Evolutionary conservation across 2,329 filamentous ascomycete species (phyloP).

Genomic region (Botrytis hyacinthi): DNA sequence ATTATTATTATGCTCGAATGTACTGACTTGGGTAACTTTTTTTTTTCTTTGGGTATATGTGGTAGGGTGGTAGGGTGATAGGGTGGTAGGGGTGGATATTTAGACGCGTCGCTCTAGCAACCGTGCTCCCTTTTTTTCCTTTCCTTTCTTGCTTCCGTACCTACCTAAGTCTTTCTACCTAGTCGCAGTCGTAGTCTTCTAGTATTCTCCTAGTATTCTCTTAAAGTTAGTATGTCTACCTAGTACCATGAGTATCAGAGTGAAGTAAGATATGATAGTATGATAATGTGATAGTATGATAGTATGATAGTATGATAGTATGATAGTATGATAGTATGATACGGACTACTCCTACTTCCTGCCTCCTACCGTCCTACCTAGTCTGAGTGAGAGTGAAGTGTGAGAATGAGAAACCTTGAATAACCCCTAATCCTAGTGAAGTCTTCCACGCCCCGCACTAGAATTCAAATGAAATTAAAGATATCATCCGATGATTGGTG

Average conservation of each 20-base stretch:
- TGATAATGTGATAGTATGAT: no score
- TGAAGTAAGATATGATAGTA: no score
- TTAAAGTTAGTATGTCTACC: no score
- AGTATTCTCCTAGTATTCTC: background rate
- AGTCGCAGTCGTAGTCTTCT: no score
- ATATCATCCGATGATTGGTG: background rate
- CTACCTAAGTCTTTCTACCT: background rate
- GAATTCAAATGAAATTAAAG: background rate
- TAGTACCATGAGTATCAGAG: no score
- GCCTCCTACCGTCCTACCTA: no score
- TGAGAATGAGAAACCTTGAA: background rate
- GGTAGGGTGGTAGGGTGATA: background rate
- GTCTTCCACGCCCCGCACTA: constrained; percentile 4
- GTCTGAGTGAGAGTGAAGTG: no score
- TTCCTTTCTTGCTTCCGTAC: background rate
- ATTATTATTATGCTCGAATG: background rate
- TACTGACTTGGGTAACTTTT: background rate
- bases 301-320: no score
- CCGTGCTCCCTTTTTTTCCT: constrained; percentile 8
- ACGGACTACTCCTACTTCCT: no score
- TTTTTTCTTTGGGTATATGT: background rate
- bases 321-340: no score
- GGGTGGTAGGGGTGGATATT: background rate
- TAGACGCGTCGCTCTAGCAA: constrained; percentile 16
- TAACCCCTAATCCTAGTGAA: background rate